Evolutionary conservation across 1,284 basidiomycete species (phyloP), one percentile per base, ranked within the genome.

Genomic region (Xerocomus amazonicus): DNA sequence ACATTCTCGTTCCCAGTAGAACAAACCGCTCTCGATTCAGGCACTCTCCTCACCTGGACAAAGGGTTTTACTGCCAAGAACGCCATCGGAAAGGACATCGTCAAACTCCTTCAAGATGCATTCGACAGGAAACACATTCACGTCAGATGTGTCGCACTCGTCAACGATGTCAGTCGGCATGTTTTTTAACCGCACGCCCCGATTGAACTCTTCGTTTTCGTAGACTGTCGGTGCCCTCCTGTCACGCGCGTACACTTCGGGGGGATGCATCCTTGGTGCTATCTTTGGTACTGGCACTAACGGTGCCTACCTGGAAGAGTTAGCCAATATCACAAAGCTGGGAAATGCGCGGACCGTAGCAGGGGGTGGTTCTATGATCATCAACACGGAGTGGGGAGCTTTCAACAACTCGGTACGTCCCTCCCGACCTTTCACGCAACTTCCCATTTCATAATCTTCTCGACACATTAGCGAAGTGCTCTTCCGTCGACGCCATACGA

Each of bases 261-360:
- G 95, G 16, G 90, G 90, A 12, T 95, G 92, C 55, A 75, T 94
- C 23, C 80, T 95, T 32, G 96, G 92, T 43, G 87, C 86, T 55
- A 99, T 98, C 63, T 98, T 98, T 64, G 96, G 96, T 26, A 99
- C 97, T 0, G 97, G 96, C 9, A 99, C 97, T 7, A 99, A 99
- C 67, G 96, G 96, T 39, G 97, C 96, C 9, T 98, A 95, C 71
- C 81, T 99, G 40, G 96, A 98, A 69, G 78, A 89, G 59, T 77
- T 95, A 6, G 71, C 80, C 47, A 93, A 91, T 50, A 87, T 98
- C 64, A 84, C 77, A 42, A 98, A 98, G 70, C 74, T 95, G 4
- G 80, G 80, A 16, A 81, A 86, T 52, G 75, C 72, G 45, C 74
- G 83, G 43, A 74, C 77, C 5, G 78, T 75, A 41, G 71, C 76